Conservation (phyloP, 2,329 filamentous ascomycete species). For the Exophiala aquamarina region DNA sequence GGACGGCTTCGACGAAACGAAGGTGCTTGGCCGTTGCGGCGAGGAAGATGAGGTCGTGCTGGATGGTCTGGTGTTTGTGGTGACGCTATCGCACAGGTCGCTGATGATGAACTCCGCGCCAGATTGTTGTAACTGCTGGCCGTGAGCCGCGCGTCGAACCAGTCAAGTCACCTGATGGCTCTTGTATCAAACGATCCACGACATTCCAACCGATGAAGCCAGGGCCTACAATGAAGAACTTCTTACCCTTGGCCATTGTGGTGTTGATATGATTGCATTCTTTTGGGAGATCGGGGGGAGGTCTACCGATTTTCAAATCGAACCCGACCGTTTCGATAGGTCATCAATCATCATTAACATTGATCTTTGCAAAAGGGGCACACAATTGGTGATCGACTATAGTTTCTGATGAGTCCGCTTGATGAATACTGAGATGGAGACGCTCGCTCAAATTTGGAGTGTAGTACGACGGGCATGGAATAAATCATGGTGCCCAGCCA, state of each 20-base stretch:
- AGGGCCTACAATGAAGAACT: conserved; percentile 12
- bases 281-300: no score
- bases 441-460: no score
- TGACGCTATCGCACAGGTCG: conserved; percentile 39
- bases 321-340: no score
- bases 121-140: conserved; percentile 27
- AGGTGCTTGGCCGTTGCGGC: conserved; percentile 51
- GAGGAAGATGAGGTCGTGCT: conserved; percentile 47
- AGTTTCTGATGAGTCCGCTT: no score
- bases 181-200: conserved; percentile 44
- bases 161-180: conserved; percentile 42
- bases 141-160: conserved; percentile 12
- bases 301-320: no score
- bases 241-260: conserved; percentile 6
- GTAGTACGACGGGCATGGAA: no score
- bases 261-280: no score
- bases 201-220: conserved; percentile 44
- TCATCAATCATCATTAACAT: no score
- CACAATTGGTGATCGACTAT: no score
- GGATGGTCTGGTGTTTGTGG: conserved; percentile 36
- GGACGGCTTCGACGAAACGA: conserved; percentile 45
- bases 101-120: conserved; percentile 41
- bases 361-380: no score
- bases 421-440: no score
- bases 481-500: no score